Percentiles rank a stretch among this genome's conserved stretches.
These are phyloP conservation scores for Eragrostis curvula DNA, from an alignment of 176 grass and related monocot species.

Conservation along the genomic window DNA sequence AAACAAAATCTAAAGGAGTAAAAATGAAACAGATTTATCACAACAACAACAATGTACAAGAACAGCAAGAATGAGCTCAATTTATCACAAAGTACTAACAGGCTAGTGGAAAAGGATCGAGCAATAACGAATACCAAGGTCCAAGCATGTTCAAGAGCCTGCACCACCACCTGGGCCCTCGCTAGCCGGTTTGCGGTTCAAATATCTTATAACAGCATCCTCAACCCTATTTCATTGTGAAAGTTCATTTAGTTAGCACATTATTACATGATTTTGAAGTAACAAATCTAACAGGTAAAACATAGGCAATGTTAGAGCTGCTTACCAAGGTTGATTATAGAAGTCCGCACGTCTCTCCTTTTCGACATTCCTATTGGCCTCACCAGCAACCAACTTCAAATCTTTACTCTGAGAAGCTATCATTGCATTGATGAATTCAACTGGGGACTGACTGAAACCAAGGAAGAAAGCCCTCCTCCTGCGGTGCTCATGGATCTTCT, in stretches of 20 bases:
- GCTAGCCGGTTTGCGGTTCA: conserved; percentile 83
- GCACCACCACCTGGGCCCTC: conserved; percentile 65
- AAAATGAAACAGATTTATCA: no score
- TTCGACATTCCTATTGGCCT: conserved; percentile 82
- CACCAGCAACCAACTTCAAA: conserved; percentile 91
- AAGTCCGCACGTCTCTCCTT: conserved; percentile 87
- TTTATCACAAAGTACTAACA: no score
- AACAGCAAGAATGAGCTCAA: no score
- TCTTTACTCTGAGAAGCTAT: conserved; percentile 96
- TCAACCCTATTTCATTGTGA: conserved; percentile 67
- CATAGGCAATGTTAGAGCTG: conserved; percentile 21
- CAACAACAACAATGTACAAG: no score
- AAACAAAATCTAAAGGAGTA: no score
- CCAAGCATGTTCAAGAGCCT: conserved; percentile 21
- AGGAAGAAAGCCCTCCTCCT: conserved; percentile 95
- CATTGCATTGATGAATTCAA: conserved; percentile 92
- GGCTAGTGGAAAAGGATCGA: no score
- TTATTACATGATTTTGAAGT: background rate
- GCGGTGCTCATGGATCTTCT: conserved; percentile 99
- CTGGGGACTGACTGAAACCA: conserved; percentile 94
- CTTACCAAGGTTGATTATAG: conserved; percentile 93
- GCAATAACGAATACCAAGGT: no score
- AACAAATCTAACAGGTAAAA: background rate
- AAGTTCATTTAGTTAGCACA: conserved; percentile 44
- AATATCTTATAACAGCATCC: conserved; percentile 91